A percentile compares a stretch with the other conserved stretches of the same genome.
phyloP scores from a whole-genome alignment of 2,329 filamentous ascomycete species.

The Beauveria caledonica region DNA sequence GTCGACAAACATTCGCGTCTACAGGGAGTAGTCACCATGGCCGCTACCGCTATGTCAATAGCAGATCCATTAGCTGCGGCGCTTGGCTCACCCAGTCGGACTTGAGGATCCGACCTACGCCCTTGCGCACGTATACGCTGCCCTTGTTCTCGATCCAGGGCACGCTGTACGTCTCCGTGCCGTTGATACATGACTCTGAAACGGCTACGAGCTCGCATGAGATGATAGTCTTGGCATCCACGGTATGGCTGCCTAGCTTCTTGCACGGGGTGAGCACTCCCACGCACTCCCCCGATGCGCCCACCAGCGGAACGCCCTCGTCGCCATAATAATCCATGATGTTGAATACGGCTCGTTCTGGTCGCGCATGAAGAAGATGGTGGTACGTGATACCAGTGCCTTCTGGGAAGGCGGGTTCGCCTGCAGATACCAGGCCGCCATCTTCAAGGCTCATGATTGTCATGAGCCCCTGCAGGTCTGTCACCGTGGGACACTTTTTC shows the following conservation, averaged over 20 bases:
- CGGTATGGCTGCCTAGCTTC: neutral
- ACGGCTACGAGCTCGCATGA: slow-evolving; percentile 2
- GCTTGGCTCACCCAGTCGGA: slow-evolving; percentile 3
- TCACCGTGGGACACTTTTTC: neutral
- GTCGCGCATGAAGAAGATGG: slow-evolving; percentile 3
- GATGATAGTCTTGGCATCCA: slow-evolving; percentile 7
- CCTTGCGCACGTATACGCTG: slow-evolving; percentile 3
- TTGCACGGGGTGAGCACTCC: slow-evolving; percentile 5
- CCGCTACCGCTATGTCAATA: neutral
- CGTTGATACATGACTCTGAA: slow-evolving; percentile 2
- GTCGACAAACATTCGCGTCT: neutral
- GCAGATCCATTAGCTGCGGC: neutral
- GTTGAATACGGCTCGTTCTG: slow-evolving; percentile 4
- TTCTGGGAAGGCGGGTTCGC: neutral
- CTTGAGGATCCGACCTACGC: slow-evolving; percentile 7
- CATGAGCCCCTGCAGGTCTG: neutral
- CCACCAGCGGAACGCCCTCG: slow-evolving; percentile 2
- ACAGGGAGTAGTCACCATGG: neutral
- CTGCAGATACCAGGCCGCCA: neutral
- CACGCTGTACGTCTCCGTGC: slow-evolving; percentile 7
- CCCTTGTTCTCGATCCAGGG: slow-evolving; percentile 5
- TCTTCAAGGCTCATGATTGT: neutral
- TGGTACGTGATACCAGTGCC: neutral
- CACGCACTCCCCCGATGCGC: slow-evolving; percentile 3
- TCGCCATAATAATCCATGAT: slow-evolving; percentile 5